Base-by-base conservation (phyloP, 2,329 filamentous ascomycete genomes). In the Trichophyton mentagrophytes region DNA sequence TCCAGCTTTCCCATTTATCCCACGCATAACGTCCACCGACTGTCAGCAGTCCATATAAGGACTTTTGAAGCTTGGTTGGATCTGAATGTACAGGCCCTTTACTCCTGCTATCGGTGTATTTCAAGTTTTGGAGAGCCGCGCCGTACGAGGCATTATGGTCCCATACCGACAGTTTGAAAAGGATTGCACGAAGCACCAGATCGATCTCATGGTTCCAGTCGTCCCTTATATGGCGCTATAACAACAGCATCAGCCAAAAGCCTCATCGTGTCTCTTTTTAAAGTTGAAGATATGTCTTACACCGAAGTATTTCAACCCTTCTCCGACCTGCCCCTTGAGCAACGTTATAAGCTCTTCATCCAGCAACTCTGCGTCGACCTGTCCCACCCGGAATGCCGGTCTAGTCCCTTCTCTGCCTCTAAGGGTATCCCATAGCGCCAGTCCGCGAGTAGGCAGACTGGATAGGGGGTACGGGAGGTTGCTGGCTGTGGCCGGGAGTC, bases 101-200 rank as follows among this genome's bases (percentile, higher is more conserved):
- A 59, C 79, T 80, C 64, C 92, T 82, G 57, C 90, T 91, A 71
- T 97, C 92, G 9, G 89, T 88, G 70, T 92, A 97, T 70, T 86
- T 86, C 30, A 99, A 80, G 64, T 95, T 95, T 73, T 99, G 93
- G 57, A 99, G 78, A 40, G 89, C 86, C 9, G 93, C 93, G 63
- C 93, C 93, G 73, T 99, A 97, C 3, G 89, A 95, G 44, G 93
- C 89, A 72, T 96, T 86, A 72, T 96, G 89, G 73, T 97, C 91
- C 93, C 93, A 99, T 62, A 99, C 86, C 15, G 88, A 90, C 64
- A 99, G 82, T 75, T 99, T 99, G 79, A 96, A 99, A 6, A 99
- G 78, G 2, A 90, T 78, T 1, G 87, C 84, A 55, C 92, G 82
- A 61, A 99, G 79, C 0, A 79, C 82, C 30, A 96, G 80, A 64